Percentiles rank a stretch among this genome's conserved stretches.
Conservation (phyloP, 1,284 basidiomycete genomes). For the Apiotrichum montevideense region DNA sequence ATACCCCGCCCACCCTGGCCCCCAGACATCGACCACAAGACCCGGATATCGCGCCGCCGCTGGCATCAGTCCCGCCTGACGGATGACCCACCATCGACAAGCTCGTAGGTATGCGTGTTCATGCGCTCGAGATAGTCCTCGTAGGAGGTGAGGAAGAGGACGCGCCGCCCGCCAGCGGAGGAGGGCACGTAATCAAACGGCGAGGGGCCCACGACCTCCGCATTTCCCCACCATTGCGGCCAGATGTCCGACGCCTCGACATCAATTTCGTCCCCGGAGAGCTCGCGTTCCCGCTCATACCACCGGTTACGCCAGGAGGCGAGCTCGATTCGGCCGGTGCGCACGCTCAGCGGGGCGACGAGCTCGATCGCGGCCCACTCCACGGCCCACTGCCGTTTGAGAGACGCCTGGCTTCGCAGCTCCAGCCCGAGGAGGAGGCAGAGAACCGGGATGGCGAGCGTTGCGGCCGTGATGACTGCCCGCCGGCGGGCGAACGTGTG, state of each 20-base stretch:
- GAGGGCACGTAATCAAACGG: constrained; percentile 38
- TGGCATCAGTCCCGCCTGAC: neutral
- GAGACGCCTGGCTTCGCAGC: too few species aligned
- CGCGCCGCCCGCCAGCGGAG: constrained; percentile 21
- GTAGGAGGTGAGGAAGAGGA: constrained; percentile 45
- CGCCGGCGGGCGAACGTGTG: too few species aligned
- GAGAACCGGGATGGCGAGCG: too few species aligned
- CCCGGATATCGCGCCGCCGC: constrained; percentile 44
- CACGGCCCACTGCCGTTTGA: too few species aligned
- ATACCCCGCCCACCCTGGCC: constrained; percentile 45
- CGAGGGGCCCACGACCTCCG: constrained; percentile 35
- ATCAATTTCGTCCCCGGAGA: neutral
- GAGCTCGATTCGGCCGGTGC: too few species aligned
- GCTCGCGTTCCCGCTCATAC: too few species aligned
- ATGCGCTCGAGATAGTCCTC: constrained; percentile 45
- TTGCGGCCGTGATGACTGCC: too few species aligned
- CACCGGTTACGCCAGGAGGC: too few species aligned
- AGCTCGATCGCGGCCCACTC: too few species aligned
- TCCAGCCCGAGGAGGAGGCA: too few species aligned
- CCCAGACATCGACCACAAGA: constrained; percentile 43
- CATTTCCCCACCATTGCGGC: constrained; percentile 41
- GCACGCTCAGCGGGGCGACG: too few species aligned
- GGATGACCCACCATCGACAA: constrained; percentile 33
- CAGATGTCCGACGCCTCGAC: constrained; percentile 12
- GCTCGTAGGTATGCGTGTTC: constrained; percentile 47